phyloP scores from a whole-genome alignment of 495 filamentous ascomycete genomes.

The Tuber magnatum region DNA sequence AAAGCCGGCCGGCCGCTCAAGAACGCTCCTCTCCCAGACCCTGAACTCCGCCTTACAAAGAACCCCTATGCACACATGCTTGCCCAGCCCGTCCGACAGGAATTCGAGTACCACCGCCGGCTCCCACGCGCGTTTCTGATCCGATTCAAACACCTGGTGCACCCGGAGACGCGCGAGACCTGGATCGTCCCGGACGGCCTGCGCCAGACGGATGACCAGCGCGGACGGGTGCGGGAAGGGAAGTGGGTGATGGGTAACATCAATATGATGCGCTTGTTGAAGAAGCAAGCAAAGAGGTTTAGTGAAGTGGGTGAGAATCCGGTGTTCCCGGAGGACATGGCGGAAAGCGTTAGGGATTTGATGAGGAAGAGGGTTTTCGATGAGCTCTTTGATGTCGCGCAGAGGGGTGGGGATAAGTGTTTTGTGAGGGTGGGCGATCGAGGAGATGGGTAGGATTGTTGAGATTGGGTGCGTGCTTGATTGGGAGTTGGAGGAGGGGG shows the following conservation, averaged over 20 bases:
- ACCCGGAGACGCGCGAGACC: slow-evolving; percentile 27
- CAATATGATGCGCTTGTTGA: slow-evolving; percentile 9
- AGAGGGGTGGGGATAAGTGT: slow-evolving; percentile 35
- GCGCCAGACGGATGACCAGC: slow-evolving; percentile 21
- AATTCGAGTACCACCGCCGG: slow-evolving; percentile 32
- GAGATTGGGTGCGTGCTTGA: slow-evolving; percentile 33
- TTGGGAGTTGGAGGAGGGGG: slow-evolving; percentile 15
- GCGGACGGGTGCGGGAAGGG: slow-evolving; percentile 1
- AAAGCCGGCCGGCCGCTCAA: slow-evolving; percentile 19
- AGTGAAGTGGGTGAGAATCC: slow-evolving; percentile 3
- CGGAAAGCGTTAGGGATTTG: slow-evolving; percentile 21
- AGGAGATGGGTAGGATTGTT: slow-evolving; percentile 47
- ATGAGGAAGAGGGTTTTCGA: slow-evolving; percentile 27
- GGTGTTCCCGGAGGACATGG: slow-evolving; percentile 26
- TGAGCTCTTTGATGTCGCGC: slow-evolving; percentile 48
- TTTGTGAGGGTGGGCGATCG: slow-evolving; percentile 32
- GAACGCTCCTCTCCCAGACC: slow-evolving; percentile 16
- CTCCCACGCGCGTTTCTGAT: slow-evolving; percentile 30
- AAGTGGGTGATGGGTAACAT: slow-evolving; percentile 22
- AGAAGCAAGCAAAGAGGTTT: slow-evolving; percentile 25
- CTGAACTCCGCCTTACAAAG: slow-evolving; percentile 24
- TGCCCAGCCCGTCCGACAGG: slow-evolving; percentile 30
- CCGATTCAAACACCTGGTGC: slow-evolving; percentile 26
- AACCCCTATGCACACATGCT: slow-evolving; percentile 38
- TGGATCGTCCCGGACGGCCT: slow-evolving; percentile 34